Evolutionary conservation across 1,284 basidiomycete species (phyloP).

Genomic region (Singerocomus inundabilis): DNA sequence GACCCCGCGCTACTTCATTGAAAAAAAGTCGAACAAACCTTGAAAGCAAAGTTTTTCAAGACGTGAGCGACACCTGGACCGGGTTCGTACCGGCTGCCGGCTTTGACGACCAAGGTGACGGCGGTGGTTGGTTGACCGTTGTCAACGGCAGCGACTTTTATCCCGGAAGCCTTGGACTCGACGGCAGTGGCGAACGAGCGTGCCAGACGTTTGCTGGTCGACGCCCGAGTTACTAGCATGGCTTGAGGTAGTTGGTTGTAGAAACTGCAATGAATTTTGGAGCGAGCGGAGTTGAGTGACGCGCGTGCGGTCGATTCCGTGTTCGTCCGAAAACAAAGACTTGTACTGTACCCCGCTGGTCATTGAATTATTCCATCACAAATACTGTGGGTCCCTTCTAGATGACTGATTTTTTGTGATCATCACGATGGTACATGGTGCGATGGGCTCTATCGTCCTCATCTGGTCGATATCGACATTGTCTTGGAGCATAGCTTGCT

Average conservation of each 20-base stretch:
- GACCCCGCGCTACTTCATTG: not conserved
- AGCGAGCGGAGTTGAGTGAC: conserved; percentile 24
- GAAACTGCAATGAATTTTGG: conserved; percentile 9
- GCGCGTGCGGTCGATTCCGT: conserved; percentile 20
- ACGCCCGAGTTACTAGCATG: conserved; percentile 63
- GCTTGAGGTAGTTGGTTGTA: conserved; percentile 2
- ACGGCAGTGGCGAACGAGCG: conserved; percentile 80
- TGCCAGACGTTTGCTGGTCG: conserved; percentile 54
- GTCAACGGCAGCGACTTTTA: conserved; percentile 85
- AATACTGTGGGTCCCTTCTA: not conserved
- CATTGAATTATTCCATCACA: no score
- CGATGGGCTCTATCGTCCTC: not conserved
- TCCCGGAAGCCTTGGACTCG: conserved; percentile 60
- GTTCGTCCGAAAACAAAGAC: conserved; percentile 22
- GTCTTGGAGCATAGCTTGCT: no score
- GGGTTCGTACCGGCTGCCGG: conserved; percentile 83
- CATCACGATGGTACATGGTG: not conserved
- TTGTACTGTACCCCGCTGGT: not conserved
- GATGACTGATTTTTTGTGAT: not conserved
- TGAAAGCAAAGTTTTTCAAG: conserved; percentile 96
- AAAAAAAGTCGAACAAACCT: conserved; percentile 52
- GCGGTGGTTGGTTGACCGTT: conserved; percentile 78
- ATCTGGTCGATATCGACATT: no score
- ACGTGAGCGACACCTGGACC: conserved; percentile 87
- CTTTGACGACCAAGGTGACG: conserved; percentile 89